Evolutionary conservation across 176 grass and related monocot genomes (phyloP), one percentile per base, ranked within the genome.

Genomic region (Musa beccarii): DNA sequence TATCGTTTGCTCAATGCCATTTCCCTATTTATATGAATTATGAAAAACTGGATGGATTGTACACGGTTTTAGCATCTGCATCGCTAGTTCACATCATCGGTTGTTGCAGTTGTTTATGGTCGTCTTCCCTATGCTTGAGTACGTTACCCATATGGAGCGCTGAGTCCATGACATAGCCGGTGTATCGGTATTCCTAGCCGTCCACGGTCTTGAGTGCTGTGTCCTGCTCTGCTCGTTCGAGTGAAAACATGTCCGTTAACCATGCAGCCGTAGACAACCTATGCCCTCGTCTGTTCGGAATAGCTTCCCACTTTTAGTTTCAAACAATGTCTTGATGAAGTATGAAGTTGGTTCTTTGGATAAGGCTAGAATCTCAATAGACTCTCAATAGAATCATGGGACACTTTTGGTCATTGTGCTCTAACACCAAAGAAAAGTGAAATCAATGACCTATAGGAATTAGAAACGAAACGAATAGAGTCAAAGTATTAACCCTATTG

Each of bases 251-350:
- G 11, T 34, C 6, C 12, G 65, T 71, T 51, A 71, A 71, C 34
- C 12, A 71, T 43, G 43, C 26, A 72, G 43, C 66, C 49, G 50
- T 72, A 72, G 51, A 72, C 70, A 72, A 72, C 70, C 70, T 49
- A 72, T 72, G 70, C 49, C 66, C 51, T 69, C 24, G 66, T 69
- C 22, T 69, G 70, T 51, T 72, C 43, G 70, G 50, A 72, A 72
- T 72, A 72, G 70, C 70, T 73, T 51, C 53, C 53, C 53, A 54
- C 53, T 54, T 54, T 4, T 54, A 14, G 53, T 54, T 54, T 54
- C 53, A 54, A 54, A 54, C 10, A 54, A 54, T 54, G 3, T 54
- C 53, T 54, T 14, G 53, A 54, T 54, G 14, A 4, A 1, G 53
- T 54, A 1, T 26, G 26, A 26, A 26, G 26, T 54, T 54, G 53